Evolutionary conservation across 768 basidiomycete genomes (phyloP).

Genomic region (Suillus luteus): DNA sequence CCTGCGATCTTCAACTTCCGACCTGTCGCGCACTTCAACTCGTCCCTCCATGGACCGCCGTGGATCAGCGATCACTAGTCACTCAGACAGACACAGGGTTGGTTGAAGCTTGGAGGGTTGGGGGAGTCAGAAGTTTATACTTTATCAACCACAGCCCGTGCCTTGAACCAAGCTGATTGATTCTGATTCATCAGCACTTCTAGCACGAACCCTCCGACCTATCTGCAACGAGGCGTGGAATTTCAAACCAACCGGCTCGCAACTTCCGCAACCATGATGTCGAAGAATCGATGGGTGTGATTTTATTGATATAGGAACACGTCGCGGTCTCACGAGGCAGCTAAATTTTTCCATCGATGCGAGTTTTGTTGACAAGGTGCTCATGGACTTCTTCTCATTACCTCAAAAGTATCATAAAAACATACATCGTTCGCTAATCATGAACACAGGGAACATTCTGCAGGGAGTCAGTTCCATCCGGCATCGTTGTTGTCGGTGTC

Average conservation of each 20-base stretch:
- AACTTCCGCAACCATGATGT: background rate
- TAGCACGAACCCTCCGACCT: background rate
- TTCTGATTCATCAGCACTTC: background rate
- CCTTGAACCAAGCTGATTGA: background rate
- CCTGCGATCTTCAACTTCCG: background rate
- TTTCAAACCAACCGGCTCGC: background rate
- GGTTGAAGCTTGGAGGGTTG: background rate
- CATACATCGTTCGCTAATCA: background rate
- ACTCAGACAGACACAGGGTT: background rate
- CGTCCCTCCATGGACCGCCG: background rate
- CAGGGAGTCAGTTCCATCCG: constrained; percentile 14
- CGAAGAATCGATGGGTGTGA: background rate
- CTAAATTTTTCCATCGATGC: too few species aligned
- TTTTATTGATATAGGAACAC: background rate
- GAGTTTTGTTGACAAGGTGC: constrained; percentile 5
- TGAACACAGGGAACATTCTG: constrained; percentile 27
- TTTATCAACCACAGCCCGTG: background rate
- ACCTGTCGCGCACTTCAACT: background rate
- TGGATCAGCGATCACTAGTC: background rate
- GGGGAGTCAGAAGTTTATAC: background rate
- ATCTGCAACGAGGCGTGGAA: background rate
- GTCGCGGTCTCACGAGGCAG: too few species aligned
- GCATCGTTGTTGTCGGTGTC: background rate
- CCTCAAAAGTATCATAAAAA: constrained; percentile 18
- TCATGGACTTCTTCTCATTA: constrained; percentile 30